Base-by-base conservation (phyloP, 768 basidiomycete species). In the Dacryopinax spathularia region DNA sequence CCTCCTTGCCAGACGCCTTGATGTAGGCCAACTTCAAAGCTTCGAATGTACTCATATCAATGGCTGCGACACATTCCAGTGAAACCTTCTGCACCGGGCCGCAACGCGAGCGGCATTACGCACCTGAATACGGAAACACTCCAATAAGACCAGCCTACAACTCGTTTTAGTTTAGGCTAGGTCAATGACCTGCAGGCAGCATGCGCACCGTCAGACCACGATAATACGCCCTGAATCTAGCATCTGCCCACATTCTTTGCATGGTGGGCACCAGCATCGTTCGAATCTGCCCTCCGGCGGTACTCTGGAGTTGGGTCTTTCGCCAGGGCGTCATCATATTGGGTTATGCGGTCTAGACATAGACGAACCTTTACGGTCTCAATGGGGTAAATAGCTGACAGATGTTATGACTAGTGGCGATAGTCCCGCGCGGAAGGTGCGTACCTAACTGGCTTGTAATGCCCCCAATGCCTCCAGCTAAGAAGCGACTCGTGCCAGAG, bases 11-110 rank as follows among this genome's bases (percentile, higher is more conserved):
- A 4, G 89, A 89, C 33, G 93, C 95, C 61, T 84, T 82, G 36
- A 88, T 77, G 73, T 98, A 98, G 1, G 88, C 85, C 43, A 93
- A 77, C 73, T 98, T 98, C 63, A 99, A 83, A 1, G 91, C 91
- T 76, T 97, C 95, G 65, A 96, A 98, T 2, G 94, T 94, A 69
- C 87, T 89, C 90, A 92, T 95, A 74, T 99, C 95, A 66, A 98
- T 99, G 3, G 95, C 95, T 15, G 90, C 87, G 72, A 89, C 87
- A 88, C 60, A 29, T 56, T 34, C 60, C 71, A 60, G 63, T 64
- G 35, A n/a, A 33, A 35, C n/a, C n/a, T n/a, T 25, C 3, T 25
- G 27, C 59, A 61, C 22, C n/a, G 62, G 13, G 60, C 43, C 10
- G 48, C 34, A 59, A 65, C 60, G 2, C 20, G n/a, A 60, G 66